These are phyloP conservation scores for Croton laevigatus DNA, from an alignment of 441 rosid species.

Conservation along the genomic window DNA sequence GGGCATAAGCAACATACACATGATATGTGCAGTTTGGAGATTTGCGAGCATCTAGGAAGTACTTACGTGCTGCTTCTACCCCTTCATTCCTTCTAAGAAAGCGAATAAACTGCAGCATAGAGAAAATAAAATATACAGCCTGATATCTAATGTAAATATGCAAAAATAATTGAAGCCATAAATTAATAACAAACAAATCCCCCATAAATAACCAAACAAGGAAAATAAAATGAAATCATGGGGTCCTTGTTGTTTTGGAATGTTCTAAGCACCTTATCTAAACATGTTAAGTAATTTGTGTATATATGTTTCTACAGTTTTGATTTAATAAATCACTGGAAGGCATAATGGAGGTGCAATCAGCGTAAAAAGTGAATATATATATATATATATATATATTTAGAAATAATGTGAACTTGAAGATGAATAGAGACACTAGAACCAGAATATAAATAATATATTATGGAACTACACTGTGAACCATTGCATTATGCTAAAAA, in stretches of 20 bases:
- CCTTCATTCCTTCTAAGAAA: slow-evolving; percentile 94
- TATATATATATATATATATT: neutral
- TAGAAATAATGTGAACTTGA: too few species aligned
- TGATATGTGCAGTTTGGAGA: slow-evolving; percentile 87
- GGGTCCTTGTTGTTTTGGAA: neutral
- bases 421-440: too few species aligned
- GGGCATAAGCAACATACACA: slow-evolving; percentile 91
- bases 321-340: neutral
- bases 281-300: neutral
- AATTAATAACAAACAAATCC: neutral
- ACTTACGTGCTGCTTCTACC: slow-evolving; percentile 94
- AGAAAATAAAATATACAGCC: neutral
- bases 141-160: neutral
- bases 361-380: neutral
- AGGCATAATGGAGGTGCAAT: neutral
- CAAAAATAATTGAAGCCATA: neutral
- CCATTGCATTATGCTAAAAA: too few species aligned
- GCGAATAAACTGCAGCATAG: slow-evolving; percentile 65
- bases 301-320: neutral
- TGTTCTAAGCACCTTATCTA: neutral
- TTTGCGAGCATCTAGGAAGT: slow-evolving; percentile 85
- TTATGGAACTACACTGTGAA: too few species aligned
- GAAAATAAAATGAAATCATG: neutral
- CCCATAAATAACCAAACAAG: neutral
- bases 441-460: too few species aligned